These are phyloP conservation scores for Monilinia laxa DNA, from an alignment of 2,329 filamentous ascomycete genomes.

Conservation along the genomic window DNA sequence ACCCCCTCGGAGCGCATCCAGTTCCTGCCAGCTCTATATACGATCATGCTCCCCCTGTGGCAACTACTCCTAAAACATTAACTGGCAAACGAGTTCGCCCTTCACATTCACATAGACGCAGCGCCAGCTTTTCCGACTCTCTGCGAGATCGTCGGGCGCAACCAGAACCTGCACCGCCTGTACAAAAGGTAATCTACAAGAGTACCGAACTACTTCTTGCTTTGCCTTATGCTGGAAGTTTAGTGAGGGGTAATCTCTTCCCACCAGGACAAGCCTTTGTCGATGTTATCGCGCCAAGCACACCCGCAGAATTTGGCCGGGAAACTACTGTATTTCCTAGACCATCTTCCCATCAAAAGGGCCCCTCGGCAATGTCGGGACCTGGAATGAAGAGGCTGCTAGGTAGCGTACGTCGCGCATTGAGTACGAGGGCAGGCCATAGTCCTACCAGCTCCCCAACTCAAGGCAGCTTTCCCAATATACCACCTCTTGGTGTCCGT, in stretches of 20 bases:
- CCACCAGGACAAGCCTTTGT: slow-evolving; percentile 82
- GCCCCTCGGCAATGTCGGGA: slow-evolving; percentile 59
- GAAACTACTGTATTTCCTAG: slow-evolving; percentile 53
- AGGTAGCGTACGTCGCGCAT: slow-evolving; percentile 77
- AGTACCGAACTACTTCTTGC: slow-evolving; percentile 60
- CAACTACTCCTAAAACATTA: slow-evolving; percentile 57
- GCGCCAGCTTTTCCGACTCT: slow-evolving; percentile 84
- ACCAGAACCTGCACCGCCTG: slow-evolving; percentile 43
- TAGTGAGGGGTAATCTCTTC: slow-evolving; percentile 83
- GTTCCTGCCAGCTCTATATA: slow-evolving; percentile 52
- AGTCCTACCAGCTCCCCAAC: slow-evolving; percentile 39
- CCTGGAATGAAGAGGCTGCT: slow-evolving; percentile 84
- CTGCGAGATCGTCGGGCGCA: slow-evolving; percentile 62
- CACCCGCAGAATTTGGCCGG: slow-evolving; percentile 47
- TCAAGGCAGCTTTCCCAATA: slow-evolving; percentile 40
- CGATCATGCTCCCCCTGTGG: slow-evolving; percentile 51
- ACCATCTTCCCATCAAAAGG: slow-evolving; percentile 46
- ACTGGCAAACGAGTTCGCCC: slow-evolving; percentile 60
- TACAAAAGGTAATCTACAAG: slow-evolving; percentile 52
- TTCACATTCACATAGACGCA: slow-evolving; percentile 70
- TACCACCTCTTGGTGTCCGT: slow-evolving; percentile 39
- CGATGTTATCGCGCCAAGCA: slow-evolving; percentile 58
- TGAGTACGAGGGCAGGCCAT: slow-evolving; percentile 56
- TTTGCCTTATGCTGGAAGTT: slow-evolving; percentile 71
- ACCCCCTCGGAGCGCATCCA: slow-evolving; percentile 55